A percentile compares a stretch with the other conserved stretches of the same genome.
Conservation (phyloP, 495 filamentous ascomycete genomes). For the Talaromyces nanjingensis region DNA sequence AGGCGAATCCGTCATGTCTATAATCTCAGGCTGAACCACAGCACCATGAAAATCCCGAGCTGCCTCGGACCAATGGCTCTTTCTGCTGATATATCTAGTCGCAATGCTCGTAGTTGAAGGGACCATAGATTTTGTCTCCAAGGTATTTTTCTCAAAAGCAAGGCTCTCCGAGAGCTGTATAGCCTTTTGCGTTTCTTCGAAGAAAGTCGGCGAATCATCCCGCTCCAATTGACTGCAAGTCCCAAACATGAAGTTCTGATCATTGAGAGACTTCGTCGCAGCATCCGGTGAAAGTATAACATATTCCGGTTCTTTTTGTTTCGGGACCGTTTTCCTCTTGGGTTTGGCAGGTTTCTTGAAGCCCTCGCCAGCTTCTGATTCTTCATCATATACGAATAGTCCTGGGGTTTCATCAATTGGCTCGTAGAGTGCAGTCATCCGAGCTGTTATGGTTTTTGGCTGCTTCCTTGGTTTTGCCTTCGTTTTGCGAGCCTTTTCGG, state of each 20-base stretch:
- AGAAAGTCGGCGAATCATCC: constrained; percentile 62
- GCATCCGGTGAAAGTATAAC: constrained; percentile 66
- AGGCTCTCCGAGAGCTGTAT: constrained; percentile 52
- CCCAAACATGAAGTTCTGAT: constrained; percentile 83
- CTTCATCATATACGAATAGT: not conserved
- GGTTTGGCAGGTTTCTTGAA: constrained; percentile 21
- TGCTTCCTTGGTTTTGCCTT: constrained; percentile 25
- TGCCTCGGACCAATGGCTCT: constrained; percentile 61
- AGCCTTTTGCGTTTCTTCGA: constrained; percentile 63
- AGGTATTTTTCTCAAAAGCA: not conserved
- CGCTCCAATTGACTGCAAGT: constrained; percentile 83
- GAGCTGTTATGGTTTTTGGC: constrained; percentile 79
- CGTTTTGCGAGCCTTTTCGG: not conserved
- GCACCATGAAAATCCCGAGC: constrained; percentile 57
- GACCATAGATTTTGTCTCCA: not conserved
- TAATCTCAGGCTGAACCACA: constrained; percentile 48
- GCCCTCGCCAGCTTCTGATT: not conserved
- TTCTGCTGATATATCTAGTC: constrained; percentile 21
- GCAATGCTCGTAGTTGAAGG: constrained; percentile 11
- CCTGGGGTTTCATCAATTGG: not conserved
- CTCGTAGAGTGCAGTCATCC: constrained; percentile 71
- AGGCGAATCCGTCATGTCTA: constrained; percentile 49
- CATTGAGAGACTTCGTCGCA: constrained; percentile 58
- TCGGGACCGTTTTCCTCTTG: constrained; percentile 36
- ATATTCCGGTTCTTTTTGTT: constrained; percentile 27